Evolutionary conservation across 1,139 yeast species (phyloP).

Genomic region (Suhomyces guaymorum): DNA sequence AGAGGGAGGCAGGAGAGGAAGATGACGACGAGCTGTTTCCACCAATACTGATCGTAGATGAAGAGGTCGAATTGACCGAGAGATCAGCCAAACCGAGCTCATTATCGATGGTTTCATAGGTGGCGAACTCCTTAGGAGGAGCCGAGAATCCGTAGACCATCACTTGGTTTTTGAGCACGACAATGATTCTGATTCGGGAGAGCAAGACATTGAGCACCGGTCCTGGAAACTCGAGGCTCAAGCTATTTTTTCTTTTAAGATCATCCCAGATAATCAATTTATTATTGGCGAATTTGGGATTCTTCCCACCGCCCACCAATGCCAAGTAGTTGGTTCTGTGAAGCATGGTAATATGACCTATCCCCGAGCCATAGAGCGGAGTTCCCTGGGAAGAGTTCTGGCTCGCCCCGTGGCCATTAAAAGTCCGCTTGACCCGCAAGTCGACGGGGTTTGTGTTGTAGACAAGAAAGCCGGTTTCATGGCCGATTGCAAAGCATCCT

Average conservation of each 20-base stretch:
- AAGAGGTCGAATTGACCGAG: conserved; percentile 31
- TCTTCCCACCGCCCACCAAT: conserved; percentile 82
- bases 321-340: conserved; percentile 89
- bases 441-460: conserved; percentile 88
- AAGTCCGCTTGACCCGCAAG: conserved; percentile 67
- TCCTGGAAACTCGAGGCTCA: conserved; percentile 70
- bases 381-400: conserved; percentile 6
- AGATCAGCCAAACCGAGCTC: conserved; percentile 70
- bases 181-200: conserved; percentile 73
- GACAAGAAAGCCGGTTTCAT: conserved; percentile 81
- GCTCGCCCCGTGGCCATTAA: conserved; percentile 21
- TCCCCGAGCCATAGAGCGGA: conserved; percentile 48
- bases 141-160: conserved; percentile 78
- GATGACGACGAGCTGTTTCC: too few species aligned
- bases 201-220: conserved; percentile 74
- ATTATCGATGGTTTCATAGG: conserved; percentile 72
- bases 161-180: conserved; percentile 65
- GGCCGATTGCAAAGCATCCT: conserved; percentile 85
- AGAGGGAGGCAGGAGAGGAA: conserved; percentile 19
- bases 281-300: conserved; percentile 75
- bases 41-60: conserved; percentile 8
- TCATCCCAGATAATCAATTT: conserved; percentile 91
- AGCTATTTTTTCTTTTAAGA: conserved; percentile 71
- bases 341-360: conserved; percentile 78
- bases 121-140: conserved; percentile 69